phyloP scores from a whole-genome alignment of 2,329 filamentous ascomycete genomes.

The Escovopsis sp. region DNA sequence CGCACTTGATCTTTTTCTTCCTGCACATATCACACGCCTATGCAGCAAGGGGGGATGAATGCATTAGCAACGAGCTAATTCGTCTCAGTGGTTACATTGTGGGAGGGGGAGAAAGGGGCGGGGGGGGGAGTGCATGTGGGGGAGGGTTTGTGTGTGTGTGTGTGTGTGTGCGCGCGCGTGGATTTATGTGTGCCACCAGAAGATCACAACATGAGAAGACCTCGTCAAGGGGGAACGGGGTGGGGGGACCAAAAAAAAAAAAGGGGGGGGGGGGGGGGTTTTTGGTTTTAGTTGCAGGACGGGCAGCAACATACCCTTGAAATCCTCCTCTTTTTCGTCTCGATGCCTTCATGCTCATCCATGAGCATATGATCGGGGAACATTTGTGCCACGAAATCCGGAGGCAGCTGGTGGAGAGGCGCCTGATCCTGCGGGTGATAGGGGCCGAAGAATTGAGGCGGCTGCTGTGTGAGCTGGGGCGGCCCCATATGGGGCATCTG shows the following conservation, averaged over 20 bases:
- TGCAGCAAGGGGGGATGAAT: constrained; percentile 2
- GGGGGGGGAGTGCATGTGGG: too few species aligned
- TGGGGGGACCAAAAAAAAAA: too few species aligned
- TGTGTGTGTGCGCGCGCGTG: too few species aligned
- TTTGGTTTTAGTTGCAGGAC: too few species aligned
- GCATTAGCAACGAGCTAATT: neutral
- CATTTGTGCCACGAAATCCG: constrained; percentile 45
- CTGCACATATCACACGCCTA: constrained; percentile 93
- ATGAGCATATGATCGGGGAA: constrained; percentile 41
- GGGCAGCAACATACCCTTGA: constrained; percentile 54
- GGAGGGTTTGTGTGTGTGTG: too few species aligned
- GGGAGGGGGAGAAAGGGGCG: too few species aligned
- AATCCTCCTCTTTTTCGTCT: constrained; percentile 79
- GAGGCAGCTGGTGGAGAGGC: constrained; percentile 34
- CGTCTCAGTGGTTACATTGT: too few species aligned
- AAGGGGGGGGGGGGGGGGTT: too few species aligned
- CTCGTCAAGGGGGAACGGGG: too few species aligned
- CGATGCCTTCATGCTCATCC: constrained; percentile 56
- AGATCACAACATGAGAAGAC: too few species aligned
- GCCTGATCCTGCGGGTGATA: constrained; percentile 47
- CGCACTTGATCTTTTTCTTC: constrained; percentile 96
- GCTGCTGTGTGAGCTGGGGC: constrained; percentile 48
- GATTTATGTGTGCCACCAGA: too few species aligned
- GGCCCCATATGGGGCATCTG: constrained; percentile 41
- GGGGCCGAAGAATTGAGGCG: constrained; percentile 53